Evolutionary conservation across 2,329 filamentous ascomycete genomes (phyloP), one percentile per base, ranked within the genome.

Genomic region (Pseudocercospora crystallina): DNA sequence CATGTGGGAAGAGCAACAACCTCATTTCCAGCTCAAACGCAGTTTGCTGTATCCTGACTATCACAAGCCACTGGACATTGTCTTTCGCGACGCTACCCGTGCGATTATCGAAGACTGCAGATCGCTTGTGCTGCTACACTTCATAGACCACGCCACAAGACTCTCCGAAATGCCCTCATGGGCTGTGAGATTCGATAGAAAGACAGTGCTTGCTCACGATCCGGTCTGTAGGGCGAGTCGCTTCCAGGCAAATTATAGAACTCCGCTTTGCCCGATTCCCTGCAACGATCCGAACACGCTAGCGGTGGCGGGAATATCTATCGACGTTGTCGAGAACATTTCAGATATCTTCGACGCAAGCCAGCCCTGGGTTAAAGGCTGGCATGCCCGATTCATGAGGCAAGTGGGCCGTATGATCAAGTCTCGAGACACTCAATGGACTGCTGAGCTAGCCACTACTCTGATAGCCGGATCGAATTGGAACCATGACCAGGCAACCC

Each of bases 31-130:
- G 20, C 9, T 29, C 8, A 11, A 26, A 10, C 15, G 17, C 14
- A 20, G 5, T 8, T 41, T 8, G 7, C 13, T 41, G 15, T 26
- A 26, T 20, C 38, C 38, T 10, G 17, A 47, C 30, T 47, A 47
- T 17, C 13, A 2, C 10, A 47, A 41, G 14, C 2, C 29, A 9
- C 17, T 34, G 5, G 12, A 4, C 2, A 10, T 3, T 26, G 37
- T 47, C 26, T 47, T 41, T 31, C 36, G 36, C 5, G 45, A 47
- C 11, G 45, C 45, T 2, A 47, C 45, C 5, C 14, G 35, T 17
- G 45, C 37, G n/a, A 33, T 37, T 5, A 47, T 47, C 10, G 14
- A 26, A 26, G 38, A 41, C 20, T 26, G 8, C 20, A 41, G 17
- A 8, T 11, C 8, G 5, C 38, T 41, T 8, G 8, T 12, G 14